Conservation (phyloP, 495 filamentous ascomycete species). For the Xylaria palmicola region DNA sequence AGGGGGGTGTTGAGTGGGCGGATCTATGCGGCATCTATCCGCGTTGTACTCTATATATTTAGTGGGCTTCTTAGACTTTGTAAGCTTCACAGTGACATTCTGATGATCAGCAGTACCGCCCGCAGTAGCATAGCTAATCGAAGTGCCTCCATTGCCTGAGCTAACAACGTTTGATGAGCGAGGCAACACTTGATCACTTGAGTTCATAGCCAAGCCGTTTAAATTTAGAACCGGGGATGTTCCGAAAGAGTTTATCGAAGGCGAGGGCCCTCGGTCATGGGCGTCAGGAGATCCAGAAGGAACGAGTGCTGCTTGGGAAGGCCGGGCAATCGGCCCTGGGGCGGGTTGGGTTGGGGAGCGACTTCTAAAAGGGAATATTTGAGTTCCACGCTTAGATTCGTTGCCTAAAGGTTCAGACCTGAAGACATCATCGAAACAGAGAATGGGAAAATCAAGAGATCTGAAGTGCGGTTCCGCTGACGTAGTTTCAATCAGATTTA, state of each 20-base stretch:
- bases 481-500: conserved; percentile 32
- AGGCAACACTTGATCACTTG: conserved; percentile 16
- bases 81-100: conserved; percentile 34
- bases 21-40: conserved; percentile 28
- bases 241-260: conserved; percentile 18
- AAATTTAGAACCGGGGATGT: conserved; percentile 23
- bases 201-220: neutral
- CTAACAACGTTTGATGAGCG: conserved; percentile 27
- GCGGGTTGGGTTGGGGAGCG: conserved; percentile 20
- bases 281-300: conserved; percentile 12
- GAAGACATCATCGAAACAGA: conserved; percentile 33
- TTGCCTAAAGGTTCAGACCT: conserved; percentile 29
- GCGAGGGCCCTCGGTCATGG: conserved; percentile 21
- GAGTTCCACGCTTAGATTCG: conserved; percentile 23
- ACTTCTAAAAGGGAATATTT: conserved; percentile 13
- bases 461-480: conserved; percentile 31
- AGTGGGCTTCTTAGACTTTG: conserved; percentile 30
- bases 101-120: conserved; percentile 29
- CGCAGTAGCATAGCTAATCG: conserved; percentile 34
- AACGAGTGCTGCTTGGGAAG: conserved; percentile 20
- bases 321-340: conserved; percentile 28
- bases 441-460: conserved; percentile 29
- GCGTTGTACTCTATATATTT: conserved; percentile 28
- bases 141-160: conserved; percentile 34
- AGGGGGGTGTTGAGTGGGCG: conserved; percentile 31